These are phyloP conservation scores for Thalia dealbata DNA, from an alignment of 176 grass and related monocot species.

Conservation along the genomic window DNA sequence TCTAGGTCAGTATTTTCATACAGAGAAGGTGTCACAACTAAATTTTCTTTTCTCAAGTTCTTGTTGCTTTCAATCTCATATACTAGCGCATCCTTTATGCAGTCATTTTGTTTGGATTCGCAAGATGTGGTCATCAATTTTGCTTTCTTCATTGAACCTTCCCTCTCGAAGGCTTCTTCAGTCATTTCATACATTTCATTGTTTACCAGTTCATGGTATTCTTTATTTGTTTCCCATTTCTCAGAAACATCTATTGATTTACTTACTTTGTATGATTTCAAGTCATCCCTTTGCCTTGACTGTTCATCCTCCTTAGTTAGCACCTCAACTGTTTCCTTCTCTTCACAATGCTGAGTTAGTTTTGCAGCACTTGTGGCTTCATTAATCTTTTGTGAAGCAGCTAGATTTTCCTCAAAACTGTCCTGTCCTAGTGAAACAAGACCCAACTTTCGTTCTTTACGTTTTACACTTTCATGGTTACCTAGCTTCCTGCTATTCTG, in stretches of 20 bases:
- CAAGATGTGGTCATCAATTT: conserved; percentile 17
- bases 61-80: conserved; percentile 21
- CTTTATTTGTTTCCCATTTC: conserved; percentile 59
- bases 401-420: neutral
- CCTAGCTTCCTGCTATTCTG: conserved; percentile 40
- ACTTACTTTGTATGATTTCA: conserved; percentile 28
- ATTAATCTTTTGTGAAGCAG: conserved; percentile 21
- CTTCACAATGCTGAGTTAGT: conserved; percentile 16
- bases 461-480: conserved; percentile 32
- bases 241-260: conserved; percentile 37
- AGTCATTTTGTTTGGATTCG: conserved; percentile 35
- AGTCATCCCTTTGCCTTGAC: conserved; percentile 12
- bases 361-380: conserved; percentile 10
- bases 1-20: conserved; percentile 16
- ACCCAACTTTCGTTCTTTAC: conserved; percentile 27
- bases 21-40: conserved; percentile 18
- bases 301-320: conserved; percentile 28
- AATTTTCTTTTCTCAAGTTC: conserved; percentile 23
- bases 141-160: conserved; percentile 20
- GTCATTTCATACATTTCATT: conserved; percentile 22
- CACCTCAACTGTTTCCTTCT: conserved; percentile 21
- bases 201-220: conserved; percentile 61
- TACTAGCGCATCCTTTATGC: conserved; percentile 20
- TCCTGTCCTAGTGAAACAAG: neutral
- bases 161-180: conserved; percentile 13